A percentile compares a stretch with the other conserved stretches of the same genome.
Conservation (phyloP, 1,284 basidiomycete species). For the Rhodotorula sp. region DNA sequence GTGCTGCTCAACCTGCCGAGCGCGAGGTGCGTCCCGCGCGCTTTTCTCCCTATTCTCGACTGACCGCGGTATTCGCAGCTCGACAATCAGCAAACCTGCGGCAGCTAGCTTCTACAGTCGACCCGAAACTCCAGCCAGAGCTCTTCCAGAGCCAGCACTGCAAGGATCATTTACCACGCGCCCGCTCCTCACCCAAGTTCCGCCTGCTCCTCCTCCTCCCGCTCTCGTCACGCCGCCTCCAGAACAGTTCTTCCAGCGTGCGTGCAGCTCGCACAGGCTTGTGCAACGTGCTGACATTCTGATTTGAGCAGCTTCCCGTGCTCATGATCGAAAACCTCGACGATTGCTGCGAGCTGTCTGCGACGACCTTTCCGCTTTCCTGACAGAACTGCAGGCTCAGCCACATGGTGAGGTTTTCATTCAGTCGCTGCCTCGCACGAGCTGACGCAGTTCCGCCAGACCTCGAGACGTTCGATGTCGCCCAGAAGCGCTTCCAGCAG, state of each 20-base stretch:
- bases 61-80: too few species aligned
- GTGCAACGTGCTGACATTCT: neutral
- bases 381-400: neutral
- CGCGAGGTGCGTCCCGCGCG: neutral
- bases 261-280: neutral
- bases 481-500: constrained; percentile 18
- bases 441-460: constrained; percentile 1
- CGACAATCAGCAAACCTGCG: too few species aligned
- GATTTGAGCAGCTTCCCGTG: neutral
- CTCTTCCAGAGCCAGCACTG: neutral
- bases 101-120: neutral
- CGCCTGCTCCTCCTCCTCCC: neutral
- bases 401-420: neutral
- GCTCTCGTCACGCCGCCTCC: constrained; percentile 1
- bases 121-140: neutral
- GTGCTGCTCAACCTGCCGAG: neutral
- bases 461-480: constrained; percentile 16
- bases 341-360: constrained; percentile 1
- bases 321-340: neutral
- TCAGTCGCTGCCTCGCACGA: too few species aligned
- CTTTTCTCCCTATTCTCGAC: neutral
- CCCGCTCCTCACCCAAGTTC: constrained; percentile 5
- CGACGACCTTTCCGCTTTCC: neutral
- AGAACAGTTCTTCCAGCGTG: constrained; percentile 12
- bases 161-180: neutral